These are phyloP conservation scores for Neofusicoccum sp. DNA, from an alignment of 2,329 filamentous ascomycete species.

Conservation along the genomic window DNA sequence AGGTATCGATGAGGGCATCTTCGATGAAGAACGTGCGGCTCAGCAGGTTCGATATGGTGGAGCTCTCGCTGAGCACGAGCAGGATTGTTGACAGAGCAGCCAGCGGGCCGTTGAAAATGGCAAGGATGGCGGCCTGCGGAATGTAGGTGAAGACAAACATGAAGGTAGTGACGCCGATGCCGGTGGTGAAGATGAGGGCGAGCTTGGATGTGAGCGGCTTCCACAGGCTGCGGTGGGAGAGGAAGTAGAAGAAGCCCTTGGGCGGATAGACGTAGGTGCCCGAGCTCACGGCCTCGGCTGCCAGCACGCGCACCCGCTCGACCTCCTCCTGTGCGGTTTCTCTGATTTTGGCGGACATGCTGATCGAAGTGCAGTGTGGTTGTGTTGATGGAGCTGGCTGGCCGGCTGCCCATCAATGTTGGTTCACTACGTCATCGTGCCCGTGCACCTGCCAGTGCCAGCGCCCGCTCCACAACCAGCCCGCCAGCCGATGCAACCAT, in stretches of 20 bases:
- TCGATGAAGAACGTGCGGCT: conserved; percentile 74
- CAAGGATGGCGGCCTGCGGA: conserved; percentile 79
- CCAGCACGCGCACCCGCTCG: conserved; percentile 63
- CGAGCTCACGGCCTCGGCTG: conserved; percentile 71
- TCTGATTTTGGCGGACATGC: conserved; percentile 55
- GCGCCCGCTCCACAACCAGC: not conserved
- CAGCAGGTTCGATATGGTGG: conserved; percentile 56
- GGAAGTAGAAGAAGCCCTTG: conserved; percentile 64
- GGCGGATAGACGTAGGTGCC: conserved; percentile 85
- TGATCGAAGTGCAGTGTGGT: not conserved
- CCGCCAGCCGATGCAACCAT: no score
- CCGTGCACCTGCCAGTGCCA: not conserved
- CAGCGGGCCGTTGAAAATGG: conserved; percentile 82
- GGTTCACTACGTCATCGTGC: conserved; percentile 7
- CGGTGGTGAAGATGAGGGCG: conserved; percentile 67
- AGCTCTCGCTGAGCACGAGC: conserved; percentile 59
- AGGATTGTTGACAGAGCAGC: conserved; percentile 73
- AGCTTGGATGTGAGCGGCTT: conserved; percentile 61
- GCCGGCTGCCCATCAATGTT: not conserved
- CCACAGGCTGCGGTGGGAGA: conserved; percentile 61
- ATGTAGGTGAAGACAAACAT: conserved; percentile 91
- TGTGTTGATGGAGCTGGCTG: not conserved
- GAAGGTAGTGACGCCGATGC: conserved; percentile 68
- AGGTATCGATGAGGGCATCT: conserved; percentile 83
- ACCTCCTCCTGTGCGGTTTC: conserved; percentile 69